Conservation (phyloP, 2,329 filamentous ascomycete species). For the Alternaria alternata region DNA sequence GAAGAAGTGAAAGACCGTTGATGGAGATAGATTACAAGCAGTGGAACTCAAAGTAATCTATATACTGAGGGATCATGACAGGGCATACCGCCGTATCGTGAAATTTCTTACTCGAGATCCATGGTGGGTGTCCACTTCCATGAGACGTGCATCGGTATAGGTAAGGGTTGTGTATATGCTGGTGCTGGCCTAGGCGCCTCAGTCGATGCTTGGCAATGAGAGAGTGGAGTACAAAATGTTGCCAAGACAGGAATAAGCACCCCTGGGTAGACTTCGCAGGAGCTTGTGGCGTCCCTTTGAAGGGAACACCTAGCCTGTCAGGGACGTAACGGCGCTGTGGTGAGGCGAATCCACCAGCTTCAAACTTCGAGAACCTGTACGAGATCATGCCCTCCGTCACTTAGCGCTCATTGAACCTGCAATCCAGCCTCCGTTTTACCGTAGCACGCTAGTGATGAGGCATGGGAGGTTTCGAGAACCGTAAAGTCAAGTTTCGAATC, state of each 20-base stretch:
- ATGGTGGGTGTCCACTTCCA: slow-evolving; percentile 30
- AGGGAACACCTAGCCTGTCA: slow-evolving; percentile 21
- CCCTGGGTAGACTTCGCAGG: slow-evolving; percentile 7
- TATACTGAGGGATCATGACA: slow-evolving; percentile 21
- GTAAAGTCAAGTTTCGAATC: slow-evolving; percentile 37
- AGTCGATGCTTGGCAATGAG: slow-evolving; percentile 17
- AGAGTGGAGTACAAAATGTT: slow-evolving; percentile 3
- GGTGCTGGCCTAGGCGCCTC: slow-evolving; percentile 21
- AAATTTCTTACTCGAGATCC: slow-evolving; percentile 15
- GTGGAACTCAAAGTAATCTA: slow-evolving; percentile 13
- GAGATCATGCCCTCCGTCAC: slow-evolving; percentile 5
- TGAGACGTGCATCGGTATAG: slow-evolving; percentile 31
- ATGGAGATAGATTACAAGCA: slow-evolving; percentile 7
- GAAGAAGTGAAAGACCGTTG: slow-evolving; percentile 14
- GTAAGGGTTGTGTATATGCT: slow-evolving; percentile 16
- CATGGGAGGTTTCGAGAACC: slow-evolving; percentile 28
- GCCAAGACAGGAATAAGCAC: slow-evolving; percentile 18
- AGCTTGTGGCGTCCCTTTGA: slow-evolving; percentile 6
- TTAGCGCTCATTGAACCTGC: slow-evolving; percentile 9
- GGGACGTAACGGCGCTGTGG: slow-evolving; percentile 14
- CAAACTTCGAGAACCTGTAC: slow-evolving; percentile 23
- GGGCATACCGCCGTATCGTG: neutral
- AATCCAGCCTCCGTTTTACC: slow-evolving; percentile 1
- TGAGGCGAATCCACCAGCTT: slow-evolving; percentile 31
- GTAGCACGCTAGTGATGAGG: slow-evolving; percentile 21